These are phyloP conservation scores for Rickenella mellea DNA, from an alignment of 768 basidiomycete species.

Conservation along the genomic window DNA sequence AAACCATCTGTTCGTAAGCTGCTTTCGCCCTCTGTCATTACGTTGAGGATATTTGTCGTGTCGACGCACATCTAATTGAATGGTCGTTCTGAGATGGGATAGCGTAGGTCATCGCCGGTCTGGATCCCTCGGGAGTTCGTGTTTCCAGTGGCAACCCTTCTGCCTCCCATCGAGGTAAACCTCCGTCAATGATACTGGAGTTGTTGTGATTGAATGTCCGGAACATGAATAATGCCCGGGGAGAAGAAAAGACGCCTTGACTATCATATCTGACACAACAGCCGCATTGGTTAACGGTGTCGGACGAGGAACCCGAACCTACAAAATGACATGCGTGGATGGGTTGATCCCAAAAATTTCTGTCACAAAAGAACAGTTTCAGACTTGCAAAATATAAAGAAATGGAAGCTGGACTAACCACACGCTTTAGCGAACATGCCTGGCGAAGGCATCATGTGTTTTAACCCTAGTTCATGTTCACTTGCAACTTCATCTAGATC, in stretches of 20 bases:
- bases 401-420: slow-evolving; percentile 43
- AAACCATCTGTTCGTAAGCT: slow-evolving; percentile 79
- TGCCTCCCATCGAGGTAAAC: slow-evolving; percentile 72
- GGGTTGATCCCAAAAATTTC: slow-evolving; percentile 66
- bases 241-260: slow-evolving; percentile 85
- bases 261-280: slow-evolving; percentile 66
- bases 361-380: slow-evolving; percentile 18
- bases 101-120: slow-evolving; percentile 33
- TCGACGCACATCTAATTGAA: slow-evolving; percentile 40
- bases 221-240: slow-evolving; percentile 92
- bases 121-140: slow-evolving; percentile 18
- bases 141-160: slow-evolving; percentile 51
- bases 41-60: neutral
- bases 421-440: slow-evolving; percentile 70
- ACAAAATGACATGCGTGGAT: slow-evolving; percentile 78
- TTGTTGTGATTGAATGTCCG: slow-evolving; percentile 80
- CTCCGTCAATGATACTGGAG: slow-evolving; percentile 89
- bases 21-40: slow-evolving; percentile 3
- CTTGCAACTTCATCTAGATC: slow-evolving; percentile 76
- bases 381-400: no score
- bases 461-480: slow-evolving; percentile 67
- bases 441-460: slow-evolving; percentile 87
- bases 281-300: slow-evolving; percentile 1
- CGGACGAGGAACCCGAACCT: slow-evolving; percentile 14
- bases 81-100: slow-evolving; percentile 41